Conservation (phyloP, 2,329 filamentous ascomycete species). For the Coleophoma crateriformis region DNA sequence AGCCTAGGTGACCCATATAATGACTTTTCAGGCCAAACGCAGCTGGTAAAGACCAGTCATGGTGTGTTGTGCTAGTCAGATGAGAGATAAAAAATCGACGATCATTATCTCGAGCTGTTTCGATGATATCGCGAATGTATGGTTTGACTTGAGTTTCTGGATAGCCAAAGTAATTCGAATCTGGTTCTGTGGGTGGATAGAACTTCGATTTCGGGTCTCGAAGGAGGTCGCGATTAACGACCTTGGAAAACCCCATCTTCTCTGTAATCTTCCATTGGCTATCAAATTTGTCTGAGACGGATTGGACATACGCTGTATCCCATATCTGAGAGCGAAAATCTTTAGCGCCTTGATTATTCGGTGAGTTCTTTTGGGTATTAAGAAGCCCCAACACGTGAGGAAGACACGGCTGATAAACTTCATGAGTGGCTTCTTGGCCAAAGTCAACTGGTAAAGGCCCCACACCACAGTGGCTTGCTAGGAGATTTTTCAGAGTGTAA, state of each 20-base stretch:
- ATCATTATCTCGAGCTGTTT: constrained; percentile 21
- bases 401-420: constrained; percentile 34
- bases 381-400: constrained; percentile 31
- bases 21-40: constrained; percentile 25
- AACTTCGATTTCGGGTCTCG: constrained; percentile 22
- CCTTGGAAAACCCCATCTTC: constrained; percentile 30
- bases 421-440: constrained; percentile 27
- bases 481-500: constrained; percentile 32
- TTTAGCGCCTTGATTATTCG: constrained; percentile 3
- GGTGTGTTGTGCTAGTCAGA: constrained; percentile 33
- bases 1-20: constrained; percentile 19
- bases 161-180: constrained; percentile 38
- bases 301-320: constrained; percentile 32
- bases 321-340: constrained; percentile 19
- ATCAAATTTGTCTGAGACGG: constrained; percentile 32
- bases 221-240: constrained; percentile 25
- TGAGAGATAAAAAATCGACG: constrained; percentile 30
- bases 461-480: constrained; percentile 33
- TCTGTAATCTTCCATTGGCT: constrained; percentile 27
- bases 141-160: constrained; percentile 34
- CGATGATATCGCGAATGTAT: constrained; percentile 30
- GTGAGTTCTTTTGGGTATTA: constrained; percentile 16
- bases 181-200: constrained; percentile 18
- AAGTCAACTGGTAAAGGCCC: constrained; percentile 33
- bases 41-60: constrained; percentile 34